A percentile compares a stretch with the other conserved stretches of the same genome.
Evolutionary conservation across 768 basidiomycete species (phyloP).

Genomic region (Lactarius pseudohatsudake): DNA sequence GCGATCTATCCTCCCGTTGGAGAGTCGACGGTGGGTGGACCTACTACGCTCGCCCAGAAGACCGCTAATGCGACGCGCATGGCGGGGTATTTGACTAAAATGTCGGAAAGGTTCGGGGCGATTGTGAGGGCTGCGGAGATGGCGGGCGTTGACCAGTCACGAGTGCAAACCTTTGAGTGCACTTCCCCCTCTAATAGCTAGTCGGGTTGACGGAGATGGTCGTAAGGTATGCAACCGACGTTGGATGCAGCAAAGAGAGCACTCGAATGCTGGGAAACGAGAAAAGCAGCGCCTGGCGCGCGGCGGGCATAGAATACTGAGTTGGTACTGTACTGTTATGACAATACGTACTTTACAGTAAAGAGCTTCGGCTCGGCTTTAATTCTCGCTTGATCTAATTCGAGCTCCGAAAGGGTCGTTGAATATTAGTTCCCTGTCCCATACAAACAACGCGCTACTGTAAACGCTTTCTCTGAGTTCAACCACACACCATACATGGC

Average conservation of each 20-base stretch:
- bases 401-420: no score
- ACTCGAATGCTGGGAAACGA: constrained; percentile 46
- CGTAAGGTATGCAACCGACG: constrained; percentile 74
- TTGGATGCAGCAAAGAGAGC: constrained; percentile 74
- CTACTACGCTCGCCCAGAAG: constrained; percentile 65
- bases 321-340: not conserved
- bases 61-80: constrained; percentile 83
- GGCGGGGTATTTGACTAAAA: constrained; percentile 77
- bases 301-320: constrained; percentile 6
- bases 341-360: no score
- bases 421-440: no score
- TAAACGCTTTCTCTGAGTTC: no score
- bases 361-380: not conserved
- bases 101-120: constrained; percentile 77
- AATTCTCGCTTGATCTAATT: no score
- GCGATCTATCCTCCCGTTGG: constrained; percentile 74
- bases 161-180: constrained; percentile 62
- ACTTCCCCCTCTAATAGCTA: not conserved
- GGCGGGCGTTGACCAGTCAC: constrained; percentile 59
- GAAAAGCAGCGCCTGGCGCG: constrained; percentile 25
- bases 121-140: constrained; percentile 61
- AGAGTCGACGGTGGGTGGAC: constrained; percentile 47
- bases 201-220: constrained; percentile 2
- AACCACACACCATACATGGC: no score
- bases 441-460: no score